Evolutionary conservation across 2,329 filamentous ascomycete genomes (phyloP).

Genomic region (Penicillium thymicola): DNA sequence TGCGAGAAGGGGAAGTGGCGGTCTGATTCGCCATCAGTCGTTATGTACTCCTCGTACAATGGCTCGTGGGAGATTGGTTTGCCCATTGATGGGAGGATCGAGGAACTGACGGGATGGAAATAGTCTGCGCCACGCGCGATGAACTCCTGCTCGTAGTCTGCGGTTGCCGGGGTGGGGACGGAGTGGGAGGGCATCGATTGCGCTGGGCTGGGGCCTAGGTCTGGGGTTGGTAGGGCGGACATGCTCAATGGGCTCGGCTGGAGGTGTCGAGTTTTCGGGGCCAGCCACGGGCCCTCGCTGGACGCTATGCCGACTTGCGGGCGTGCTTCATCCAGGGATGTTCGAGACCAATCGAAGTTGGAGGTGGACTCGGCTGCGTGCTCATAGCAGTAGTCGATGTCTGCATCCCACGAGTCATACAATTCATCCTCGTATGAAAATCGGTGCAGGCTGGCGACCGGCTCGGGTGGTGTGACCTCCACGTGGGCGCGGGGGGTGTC

Average conservation of each 20-base stretch:
- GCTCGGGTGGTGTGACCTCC: slow-evolving; percentile 13
- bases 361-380: slow-evolving; percentile 59
- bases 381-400: slow-evolving; percentile 62
- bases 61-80: slow-evolving; percentile 35
- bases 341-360: slow-evolving; percentile 57
- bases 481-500: slow-evolving; percentile 16
- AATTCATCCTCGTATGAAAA: slow-evolving; percentile 28
- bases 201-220: slow-evolving; percentile 34
- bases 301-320: slow-evolving; percentile 16
- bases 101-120: slow-evolving; percentile 30
- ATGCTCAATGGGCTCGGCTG: slow-evolving; percentile 25
- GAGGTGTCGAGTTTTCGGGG: slow-evolving; percentile 13
- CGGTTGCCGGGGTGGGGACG: slow-evolving; percentile 30
- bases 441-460: slow-evolving; percentile 16
- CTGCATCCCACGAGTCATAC: slow-evolving; percentile 56
- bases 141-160: slow-evolving; percentile 27
- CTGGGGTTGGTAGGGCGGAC: slow-evolving; percentile 29
- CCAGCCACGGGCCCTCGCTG: slow-evolving; percentile 12
- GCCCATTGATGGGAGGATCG: slow-evolving; percentile 30
- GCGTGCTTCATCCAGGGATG: slow-evolving; percentile 32
- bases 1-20: slow-evolving; percentile 46
- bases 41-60: slow-evolving; percentile 42
- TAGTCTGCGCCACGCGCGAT: slow-evolving; percentile 22
- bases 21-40: slow-evolving; percentile 46
- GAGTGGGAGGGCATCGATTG: slow-evolving; percentile 28